Base-by-base conservation (phyloP, 164 flowering plant species). In the Berberis vulgaris region DNA sequence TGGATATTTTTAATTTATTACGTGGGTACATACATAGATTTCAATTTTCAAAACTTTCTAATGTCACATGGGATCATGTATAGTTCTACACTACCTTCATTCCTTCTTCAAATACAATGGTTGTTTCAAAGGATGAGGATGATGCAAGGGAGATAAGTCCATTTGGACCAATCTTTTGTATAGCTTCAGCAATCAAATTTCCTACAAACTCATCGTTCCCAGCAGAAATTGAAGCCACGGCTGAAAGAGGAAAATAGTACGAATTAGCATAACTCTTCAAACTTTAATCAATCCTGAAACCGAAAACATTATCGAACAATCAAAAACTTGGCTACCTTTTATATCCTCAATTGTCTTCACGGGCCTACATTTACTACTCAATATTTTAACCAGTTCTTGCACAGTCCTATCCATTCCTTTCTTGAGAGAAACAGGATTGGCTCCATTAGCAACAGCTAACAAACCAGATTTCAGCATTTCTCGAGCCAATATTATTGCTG, bases 201-300 rank as follows among this genome's bases (percentile, higher is more conserved):
- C 98, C 98, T 61, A 91, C 62, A 65, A 78, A 81, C 52, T 88
- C 92, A 80, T 93, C 95, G 77, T 94, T 94, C 65, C 98, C 98
- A 75, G 95, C 88, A 75, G 96, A 80, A 49, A 94, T 74, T 44
- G 98, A 79, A 61, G 98, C 98, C 69, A 94, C 87, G 59, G 96
- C 97, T 94, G 88, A 57, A 70, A 54, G 60, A 73, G 45, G 46
- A 26, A 46, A 6, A 57, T 42, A 40, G 43, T 6, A 53, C 8
- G 4, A 6, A 5, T 4, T 26, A 57, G 2, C 10, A 40, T 57
- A 41, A 41, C 26, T 7, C 7, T 9, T 7, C 40, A 41, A 38
- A 57, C 2, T 7, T 4, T 6, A 2, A 7, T 57, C 11, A n/a
- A 10, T 9, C 45, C 7, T 40, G 41, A 41, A 0, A 10, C 3